Conservation (phyloP, 108 stramenopile species). For the Discostella pseudostelligera region DNA sequence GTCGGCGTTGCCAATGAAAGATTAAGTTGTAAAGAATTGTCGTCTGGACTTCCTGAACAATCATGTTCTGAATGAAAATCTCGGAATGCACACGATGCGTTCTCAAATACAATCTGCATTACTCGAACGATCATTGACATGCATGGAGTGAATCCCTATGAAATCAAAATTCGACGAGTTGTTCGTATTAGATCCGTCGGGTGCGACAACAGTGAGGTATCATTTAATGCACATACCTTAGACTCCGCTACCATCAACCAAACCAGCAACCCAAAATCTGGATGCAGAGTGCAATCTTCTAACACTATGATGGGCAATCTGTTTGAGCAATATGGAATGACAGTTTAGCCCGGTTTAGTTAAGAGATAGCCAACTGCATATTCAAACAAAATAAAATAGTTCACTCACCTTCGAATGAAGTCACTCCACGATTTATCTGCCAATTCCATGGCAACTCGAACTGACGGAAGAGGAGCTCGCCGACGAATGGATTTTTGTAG, state of each 20-base stretch:
- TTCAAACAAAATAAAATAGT: background rate
- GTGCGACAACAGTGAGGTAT: too few relatives aligned
- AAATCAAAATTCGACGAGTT: background rate
- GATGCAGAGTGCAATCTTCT: conserved; percentile 90
- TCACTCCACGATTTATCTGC: conserved; percentile 62
- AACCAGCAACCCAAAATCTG: conserved; percentile 73
- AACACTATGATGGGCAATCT: conserved; percentile 85
- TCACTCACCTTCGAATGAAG: conserved; percentile 52
- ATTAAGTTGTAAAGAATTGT: conserved; percentile 3
- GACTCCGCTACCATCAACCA: conserved; percentile 91
- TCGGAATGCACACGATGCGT: conserved; percentile 69
- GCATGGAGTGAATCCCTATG: conserved; percentile 34
- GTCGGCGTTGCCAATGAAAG: conserved; percentile 31
- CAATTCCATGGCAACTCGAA: conserved; percentile 84
- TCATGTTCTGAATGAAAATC: conserved; percentile 39
- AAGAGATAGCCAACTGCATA: background rate
- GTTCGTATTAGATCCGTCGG: background rate
- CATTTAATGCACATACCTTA: conserved; percentile 48
- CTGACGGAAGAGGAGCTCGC: conserved; percentile 73
- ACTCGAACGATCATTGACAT: conserved; percentile 41
- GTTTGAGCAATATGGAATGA: background rate
- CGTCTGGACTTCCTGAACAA: background rate
- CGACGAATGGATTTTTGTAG: conserved; percentile 84
- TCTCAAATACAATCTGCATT: conserved; percentile 73
- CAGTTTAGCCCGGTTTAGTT: background rate